phyloP scores from a whole-genome alignment of 495 filamentous ascomycete species.

The Durotheca rogersii region DNA sequence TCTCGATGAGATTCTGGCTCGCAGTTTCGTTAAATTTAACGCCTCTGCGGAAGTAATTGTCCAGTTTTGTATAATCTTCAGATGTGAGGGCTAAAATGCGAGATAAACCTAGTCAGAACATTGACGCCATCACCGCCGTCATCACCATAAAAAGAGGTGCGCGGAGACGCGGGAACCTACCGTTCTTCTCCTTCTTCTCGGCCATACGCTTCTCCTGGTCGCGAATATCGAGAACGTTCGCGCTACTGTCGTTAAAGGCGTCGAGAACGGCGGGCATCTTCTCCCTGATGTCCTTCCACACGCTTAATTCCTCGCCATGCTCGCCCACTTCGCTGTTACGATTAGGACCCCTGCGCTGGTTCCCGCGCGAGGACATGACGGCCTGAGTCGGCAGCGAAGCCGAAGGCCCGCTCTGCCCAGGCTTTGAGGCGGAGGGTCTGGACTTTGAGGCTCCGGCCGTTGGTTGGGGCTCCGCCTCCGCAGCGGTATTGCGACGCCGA shows the following conservation, averaged over 20 bases:
- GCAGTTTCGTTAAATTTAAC: constrained; percentile 45
- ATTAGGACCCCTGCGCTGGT: constrained; percentile 48
- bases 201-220: constrained; percentile 48
- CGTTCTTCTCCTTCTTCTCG: constrained; percentile 39
- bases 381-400: not conserved
- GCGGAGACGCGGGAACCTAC: constrained; percentile 19
- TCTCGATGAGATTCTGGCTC: constrained; percentile 38
- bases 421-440: not conserved
- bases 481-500: not conserved
- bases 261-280: constrained; percentile 42
- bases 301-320: constrained; percentile 48
- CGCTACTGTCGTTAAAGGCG: constrained; percentile 44
- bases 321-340: constrained; percentile 47
- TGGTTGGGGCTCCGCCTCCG: not conserved
- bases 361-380: constrained; percentile 48
- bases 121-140: too few species aligned
- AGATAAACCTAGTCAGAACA: constrained; percentile 6
- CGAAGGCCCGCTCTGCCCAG: not conserved
- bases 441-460: not conserved
- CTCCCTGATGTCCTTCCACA: constrained; percentile 50
- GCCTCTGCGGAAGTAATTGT: constrained; percentile 42
- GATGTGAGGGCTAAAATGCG: constrained; percentile 14
- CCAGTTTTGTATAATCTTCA: constrained; percentile 41
- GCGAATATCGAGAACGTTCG: constrained; percentile 39
- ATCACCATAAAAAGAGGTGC: not conserved